phyloP scores from a whole-genome alignment of 768 basidiomycete species.

The Phaffia tasmanica region DNA sequence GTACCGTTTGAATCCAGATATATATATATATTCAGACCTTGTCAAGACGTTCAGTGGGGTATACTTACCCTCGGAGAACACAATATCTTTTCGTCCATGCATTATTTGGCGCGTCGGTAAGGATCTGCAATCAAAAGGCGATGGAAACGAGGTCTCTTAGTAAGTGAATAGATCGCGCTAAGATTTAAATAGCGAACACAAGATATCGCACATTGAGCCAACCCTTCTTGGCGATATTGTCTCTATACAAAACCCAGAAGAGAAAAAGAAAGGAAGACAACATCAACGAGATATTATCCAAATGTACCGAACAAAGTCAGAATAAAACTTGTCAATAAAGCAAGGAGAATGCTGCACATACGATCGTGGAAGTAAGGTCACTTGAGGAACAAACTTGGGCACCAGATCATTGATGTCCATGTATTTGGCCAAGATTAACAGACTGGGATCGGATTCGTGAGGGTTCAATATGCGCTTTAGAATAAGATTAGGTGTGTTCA shows the following conservation, averaged over 20 bases:
- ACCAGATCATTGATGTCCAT: background rate
- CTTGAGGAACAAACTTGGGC: constrained; percentile 3
- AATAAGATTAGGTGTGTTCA: no score
- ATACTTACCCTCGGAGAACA: constrained; percentile 62
- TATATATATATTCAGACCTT: no score
- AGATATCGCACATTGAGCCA: constrained; percentile 41
- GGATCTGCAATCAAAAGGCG: constrained; percentile 43
- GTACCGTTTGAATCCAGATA: background rate
- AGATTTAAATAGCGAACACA: background rate
- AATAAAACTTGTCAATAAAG: background rate
- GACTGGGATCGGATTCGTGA: background rate
- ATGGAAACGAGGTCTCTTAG: background rate
- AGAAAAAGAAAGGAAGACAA: background rate
- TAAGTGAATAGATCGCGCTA: background rate
- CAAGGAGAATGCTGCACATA: constrained; percentile 5
- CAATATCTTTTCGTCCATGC: constrained; percentile 78
- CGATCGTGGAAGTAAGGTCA: constrained; percentile 23
- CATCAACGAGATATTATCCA: constrained; percentile 8
- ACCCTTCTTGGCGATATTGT: constrained; percentile 66
- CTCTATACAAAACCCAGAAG: constrained; percentile 43
- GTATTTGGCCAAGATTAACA: constrained; percentile 6
- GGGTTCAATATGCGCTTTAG: no score
- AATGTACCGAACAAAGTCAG: background rate
- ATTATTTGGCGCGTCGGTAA: constrained; percentile 68
- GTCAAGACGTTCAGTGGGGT: no score